phyloP scores from a whole-genome alignment of 768 basidiomycete genomes.

The Auricularia cornea region DNA sequence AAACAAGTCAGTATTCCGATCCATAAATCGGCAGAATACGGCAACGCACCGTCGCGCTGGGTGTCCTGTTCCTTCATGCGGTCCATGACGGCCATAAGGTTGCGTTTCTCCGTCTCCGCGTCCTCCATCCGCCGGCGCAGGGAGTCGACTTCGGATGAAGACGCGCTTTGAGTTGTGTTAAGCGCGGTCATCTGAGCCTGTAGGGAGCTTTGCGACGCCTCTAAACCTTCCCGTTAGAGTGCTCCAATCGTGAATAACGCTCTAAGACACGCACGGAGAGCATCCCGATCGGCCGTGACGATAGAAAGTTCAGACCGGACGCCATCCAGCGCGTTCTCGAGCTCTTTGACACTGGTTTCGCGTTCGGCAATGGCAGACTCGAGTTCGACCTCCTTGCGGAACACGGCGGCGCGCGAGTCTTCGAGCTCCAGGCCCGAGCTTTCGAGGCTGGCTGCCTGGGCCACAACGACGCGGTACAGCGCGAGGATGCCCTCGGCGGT shows the following conservation, averaged over 20 bases:
- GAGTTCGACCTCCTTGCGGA: conserved; percentile 72
- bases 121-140: conserved; percentile 60
- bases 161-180: conserved; percentile 50
- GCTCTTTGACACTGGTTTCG: conserved; percentile 50
- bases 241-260: conserved; percentile 1
- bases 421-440: conserved; percentile 55
- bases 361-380: conserved; percentile 79
- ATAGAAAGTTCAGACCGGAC: conserved; percentile 48
- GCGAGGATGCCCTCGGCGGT: conserved; percentile 51
- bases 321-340: conserved; percentile 44
- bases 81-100: conserved; percentile 75
- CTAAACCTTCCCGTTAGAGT: conserved; percentile 26
- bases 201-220: conserved; percentile 36
- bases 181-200: conserved; percentile 50
- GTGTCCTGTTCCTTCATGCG: conserved; percentile 67
- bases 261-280: conserved; percentile 43
- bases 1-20: conserved; percentile 5
- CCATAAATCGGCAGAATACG: no score
- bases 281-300: conserved; percentile 54
- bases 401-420: conserved; percentile 54
- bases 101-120: conserved; percentile 83
- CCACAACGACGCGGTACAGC: conserved; percentile 54
- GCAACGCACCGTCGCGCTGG: conserved; percentile 61
- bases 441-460: conserved; percentile 49
- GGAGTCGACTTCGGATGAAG: conserved; percentile 51